phyloP scores from a whole-genome alignment of 2,329 filamentous ascomycete genomes.

The Periconia sp. region DNA sequence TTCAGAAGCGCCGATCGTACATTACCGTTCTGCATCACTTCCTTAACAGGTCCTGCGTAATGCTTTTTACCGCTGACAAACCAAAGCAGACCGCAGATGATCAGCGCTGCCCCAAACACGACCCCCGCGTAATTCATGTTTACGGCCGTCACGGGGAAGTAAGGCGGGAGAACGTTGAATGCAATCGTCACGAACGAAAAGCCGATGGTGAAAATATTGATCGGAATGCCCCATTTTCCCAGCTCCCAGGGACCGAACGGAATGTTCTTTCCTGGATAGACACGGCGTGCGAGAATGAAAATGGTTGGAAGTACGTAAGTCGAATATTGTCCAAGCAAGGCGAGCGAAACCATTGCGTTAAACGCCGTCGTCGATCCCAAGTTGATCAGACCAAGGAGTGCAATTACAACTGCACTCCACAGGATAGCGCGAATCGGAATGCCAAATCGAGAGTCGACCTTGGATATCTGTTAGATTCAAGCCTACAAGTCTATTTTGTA shows the following conservation, averaged over 20 bases:
- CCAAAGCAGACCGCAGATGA: background rate
- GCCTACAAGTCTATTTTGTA: background rate
- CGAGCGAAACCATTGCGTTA: slow-evolving; percentile 63
- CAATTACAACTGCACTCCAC: slow-evolving; percentile 47
- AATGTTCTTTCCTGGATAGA: slow-evolving; percentile 56
- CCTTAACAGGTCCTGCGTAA: background rate
- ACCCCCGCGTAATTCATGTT: slow-evolving; percentile 11
- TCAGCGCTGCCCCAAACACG: background rate
- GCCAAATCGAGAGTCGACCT: slow-evolving; percentile 47
- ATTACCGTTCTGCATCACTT: background rate
- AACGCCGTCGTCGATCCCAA: slow-evolving; percentile 69
- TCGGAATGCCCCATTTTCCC: background rate
- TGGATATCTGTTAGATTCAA: slow-evolving; percentile 1
- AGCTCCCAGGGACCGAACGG: slow-evolving; percentile 40
- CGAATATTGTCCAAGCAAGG: slow-evolving; percentile 58
- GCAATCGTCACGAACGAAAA: slow-evolving; percentile 39
- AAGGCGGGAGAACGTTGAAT: slow-evolving; percentile 34
- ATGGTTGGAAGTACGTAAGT: slow-evolving; percentile 61
- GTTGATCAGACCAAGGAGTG: slow-evolving; percentile 61
- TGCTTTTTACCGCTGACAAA: background rate
- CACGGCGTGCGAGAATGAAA: slow-evolving; percentile 56
- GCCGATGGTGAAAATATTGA: slow-evolving; percentile 29
- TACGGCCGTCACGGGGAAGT: slow-evolving; percentile 20
- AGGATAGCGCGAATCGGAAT: slow-evolving; percentile 61
- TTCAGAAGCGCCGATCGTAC: background rate